A percentile compares a stretch with the other conserved stretches of the same genome.
Conservation (phyloP, 1,139 yeast species). For the Trichomonascaceae sp. region DNA sequence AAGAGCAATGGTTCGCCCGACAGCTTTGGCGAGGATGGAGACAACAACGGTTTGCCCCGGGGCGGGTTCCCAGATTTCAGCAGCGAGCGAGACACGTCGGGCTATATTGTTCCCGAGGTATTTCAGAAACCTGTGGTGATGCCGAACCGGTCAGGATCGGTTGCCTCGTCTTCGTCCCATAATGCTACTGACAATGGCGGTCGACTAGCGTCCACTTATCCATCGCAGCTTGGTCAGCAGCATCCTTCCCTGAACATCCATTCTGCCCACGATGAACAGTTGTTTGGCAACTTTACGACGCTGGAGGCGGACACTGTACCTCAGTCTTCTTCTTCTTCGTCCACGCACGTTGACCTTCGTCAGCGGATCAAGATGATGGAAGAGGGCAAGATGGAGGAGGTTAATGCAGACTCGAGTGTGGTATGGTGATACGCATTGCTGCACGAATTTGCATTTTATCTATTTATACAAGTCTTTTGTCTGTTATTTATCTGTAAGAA, state of each 20-base stretch:
- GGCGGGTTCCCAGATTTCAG: too few species aligned
- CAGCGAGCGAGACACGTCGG: not conserved
- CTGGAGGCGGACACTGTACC: constrained; percentile 5
- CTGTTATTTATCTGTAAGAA: too few species aligned
- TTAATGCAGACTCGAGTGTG: constrained; percentile 6
- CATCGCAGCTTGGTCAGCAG: too few species aligned
- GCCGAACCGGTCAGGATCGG: too few species aligned
- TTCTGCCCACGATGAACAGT: constrained; percentile 3
- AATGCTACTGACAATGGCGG: too few species aligned
- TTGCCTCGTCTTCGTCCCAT: too few species aligned
- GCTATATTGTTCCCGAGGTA: too few species aligned
- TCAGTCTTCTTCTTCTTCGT: constrained; percentile 6
- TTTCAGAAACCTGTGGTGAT: too few species aligned
- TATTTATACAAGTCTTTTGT: not conserved
- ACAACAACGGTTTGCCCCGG: not conserved
- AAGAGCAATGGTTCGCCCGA: not conserved
- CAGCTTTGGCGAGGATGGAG: not conserved
- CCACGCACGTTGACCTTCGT: constrained; percentile 12
- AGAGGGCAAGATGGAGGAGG: constrained; percentile 14
- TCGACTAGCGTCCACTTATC: too few species aligned
- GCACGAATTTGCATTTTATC: not conserved
- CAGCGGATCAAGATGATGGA: constrained; percentile 21
- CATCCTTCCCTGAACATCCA: too few species aligned
- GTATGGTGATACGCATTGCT: too few species aligned
- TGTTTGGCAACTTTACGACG: constrained; percentile 4